Conservation (phyloP, 495 filamentous ascomycete species). For the Penicillium samsonianum region DNA sequence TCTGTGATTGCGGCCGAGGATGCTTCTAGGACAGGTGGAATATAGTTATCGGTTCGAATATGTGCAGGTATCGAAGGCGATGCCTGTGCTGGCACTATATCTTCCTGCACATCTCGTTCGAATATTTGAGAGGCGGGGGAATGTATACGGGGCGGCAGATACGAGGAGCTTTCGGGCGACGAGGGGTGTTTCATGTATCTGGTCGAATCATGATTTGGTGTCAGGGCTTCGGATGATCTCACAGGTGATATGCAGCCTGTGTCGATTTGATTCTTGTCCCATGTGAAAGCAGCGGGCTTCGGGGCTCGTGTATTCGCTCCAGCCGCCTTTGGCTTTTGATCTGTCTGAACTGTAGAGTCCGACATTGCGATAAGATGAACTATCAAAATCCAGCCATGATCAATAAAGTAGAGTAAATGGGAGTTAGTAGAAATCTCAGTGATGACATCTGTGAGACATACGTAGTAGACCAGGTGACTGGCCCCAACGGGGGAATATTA, state of each 20-base stretch:
- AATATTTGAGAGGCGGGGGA: constrained; percentile 84
- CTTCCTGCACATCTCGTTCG: constrained; percentile 90
- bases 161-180: constrained; percentile 49
- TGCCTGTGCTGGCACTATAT: constrained; percentile 55
- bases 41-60: constrained; percentile 88
- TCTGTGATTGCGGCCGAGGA: constrained; percentile 88
- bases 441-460: constrained; percentile 26
- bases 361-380: constrained; percentile 6
- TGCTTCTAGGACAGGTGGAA: constrained; percentile 86
- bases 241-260: constrained; percentile 31
- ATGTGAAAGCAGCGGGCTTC: constrained; percentile 22
- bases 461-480: constrained; percentile 22
- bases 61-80: constrained; percentile 77
- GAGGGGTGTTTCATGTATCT: constrained; percentile 34
- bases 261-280: constrained; percentile 19
- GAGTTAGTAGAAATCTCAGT: neutral
- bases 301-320: constrained; percentile 22
- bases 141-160: constrained; percentile 59
- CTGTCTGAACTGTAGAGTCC: constrained; percentile 12
- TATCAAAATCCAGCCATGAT: constrained; percentile 9
- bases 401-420: neutral
- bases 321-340: constrained; percentile 13
- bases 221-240: constrained; percentile 41
- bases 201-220: constrained; percentile 16
- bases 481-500: neutral